Conservation (phyloP, 805 yeast species). For the Starmerella apicola region DNA sequence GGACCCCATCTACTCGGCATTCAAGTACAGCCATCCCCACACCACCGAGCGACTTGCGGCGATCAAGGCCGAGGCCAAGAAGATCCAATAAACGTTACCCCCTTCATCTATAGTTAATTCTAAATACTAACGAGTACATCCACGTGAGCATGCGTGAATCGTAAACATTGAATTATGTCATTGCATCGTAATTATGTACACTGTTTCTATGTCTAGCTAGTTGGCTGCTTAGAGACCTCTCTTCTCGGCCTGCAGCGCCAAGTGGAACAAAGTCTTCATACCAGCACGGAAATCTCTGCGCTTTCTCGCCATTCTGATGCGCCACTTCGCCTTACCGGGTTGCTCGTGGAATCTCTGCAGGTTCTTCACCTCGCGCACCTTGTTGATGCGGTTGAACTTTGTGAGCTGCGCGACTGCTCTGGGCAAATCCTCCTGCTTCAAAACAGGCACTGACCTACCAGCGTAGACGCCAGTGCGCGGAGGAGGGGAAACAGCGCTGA, state of each 20-base stretch:
- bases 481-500: no score
- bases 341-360: slow-evolving; percentile 26
- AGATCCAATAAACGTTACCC: background rate
- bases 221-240: slow-evolving; percentile 12
- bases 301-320: slow-evolving; percentile 25
- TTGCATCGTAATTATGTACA: no score
- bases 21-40: slow-evolving; percentile 84
- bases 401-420: slow-evolving; percentile 22
- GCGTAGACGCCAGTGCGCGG: slow-evolving; percentile 27
- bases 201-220: no score
- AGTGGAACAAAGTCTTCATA: slow-evolving; percentile 26
- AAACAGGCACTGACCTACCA: slow-evolving; percentile 25
- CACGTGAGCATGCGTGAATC: no score
- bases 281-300: slow-evolving; percentile 26
- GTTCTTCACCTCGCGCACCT: slow-evolving; percentile 21
- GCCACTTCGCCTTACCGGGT: slow-evolving; percentile 26
- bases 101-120: no score
- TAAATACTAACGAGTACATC: no score
- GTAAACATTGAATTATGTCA: no score
- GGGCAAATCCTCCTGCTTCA: slow-evolving; percentile 18
- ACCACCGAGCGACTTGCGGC: slow-evolving; percentile 78
- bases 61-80: slow-evolving; percentile 30
- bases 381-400: slow-evolving; percentile 23
- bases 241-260: slow-evolving; percentile 26
- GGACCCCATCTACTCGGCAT: slow-evolving; percentile 79